Evolutionary conservation across 2,329 filamentous ascomycete species (phyloP).

Genomic region (Botrytis elliptica): DNA sequence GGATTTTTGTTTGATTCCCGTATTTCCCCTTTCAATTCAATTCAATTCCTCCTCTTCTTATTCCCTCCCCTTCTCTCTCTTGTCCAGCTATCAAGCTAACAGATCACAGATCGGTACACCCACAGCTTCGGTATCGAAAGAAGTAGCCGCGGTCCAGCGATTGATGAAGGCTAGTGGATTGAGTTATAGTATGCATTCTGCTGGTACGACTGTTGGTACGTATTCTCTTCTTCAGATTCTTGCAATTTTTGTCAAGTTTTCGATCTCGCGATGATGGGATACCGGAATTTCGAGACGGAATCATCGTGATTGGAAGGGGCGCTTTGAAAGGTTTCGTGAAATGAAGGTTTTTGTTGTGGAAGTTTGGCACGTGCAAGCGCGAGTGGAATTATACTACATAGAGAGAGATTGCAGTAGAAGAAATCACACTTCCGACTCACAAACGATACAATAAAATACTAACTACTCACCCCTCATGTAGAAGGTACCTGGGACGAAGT

Average conservation of each 20-base stretch:
- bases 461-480: constrained; percentile 40
- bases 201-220: constrained; percentile 87
- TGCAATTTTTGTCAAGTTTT: background rate
- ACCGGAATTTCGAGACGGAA: background rate
- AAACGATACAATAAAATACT: background rate
- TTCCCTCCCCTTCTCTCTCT: too few relatives aligned
- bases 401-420: background rate
- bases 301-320: background rate
- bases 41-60: background rate
- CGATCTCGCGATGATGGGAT: background rate
- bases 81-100: background rate
- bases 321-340: background rate
- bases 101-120: constrained; percentile 72
- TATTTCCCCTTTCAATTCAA: constrained; percentile 37
- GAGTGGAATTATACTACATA: background rate
- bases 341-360: background rate
- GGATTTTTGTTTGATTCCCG: constrained; percentile 89
- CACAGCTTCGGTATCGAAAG: constrained; percentile 70
- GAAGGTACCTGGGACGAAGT: constrained; percentile 91
- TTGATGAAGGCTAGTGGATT: constrained; percentile 79
- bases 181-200: constrained; percentile 86
- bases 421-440: background rate
- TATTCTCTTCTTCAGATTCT: background rate
- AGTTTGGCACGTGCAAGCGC: background rate
- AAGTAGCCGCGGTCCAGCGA: constrained; percentile 86